A percentile compares a stretch with the other conserved stretches of the same genome.
These are phyloP conservation scores for Iris pallida DNA, from an alignment of 116 monocot genomes.

Conservation along the genomic window DNA sequence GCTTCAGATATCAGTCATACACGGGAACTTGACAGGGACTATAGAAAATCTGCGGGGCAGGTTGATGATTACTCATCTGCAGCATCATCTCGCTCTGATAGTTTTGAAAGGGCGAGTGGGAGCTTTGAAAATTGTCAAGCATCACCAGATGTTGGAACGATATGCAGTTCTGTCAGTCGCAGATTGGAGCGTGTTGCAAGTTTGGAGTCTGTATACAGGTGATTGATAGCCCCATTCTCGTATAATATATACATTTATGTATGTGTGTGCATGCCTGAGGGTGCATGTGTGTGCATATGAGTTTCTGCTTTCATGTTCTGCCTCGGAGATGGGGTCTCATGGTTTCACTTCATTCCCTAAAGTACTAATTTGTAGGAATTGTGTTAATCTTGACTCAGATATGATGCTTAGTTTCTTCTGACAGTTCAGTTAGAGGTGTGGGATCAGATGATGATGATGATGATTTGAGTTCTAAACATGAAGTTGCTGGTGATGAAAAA, in stretches of 20 bases:
- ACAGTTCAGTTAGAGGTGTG: slow-evolving; percentile 83
- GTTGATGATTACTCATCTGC: slow-evolving; percentile 76
- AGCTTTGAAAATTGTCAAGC: slow-evolving; percentile 53
- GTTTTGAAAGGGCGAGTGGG: slow-evolving; percentile 60
- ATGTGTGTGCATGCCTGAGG: too few species aligned
- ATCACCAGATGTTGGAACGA: slow-evolving; percentile 47
- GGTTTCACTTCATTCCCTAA: too few species aligned
- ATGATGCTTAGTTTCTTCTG: slow-evolving; percentile 26
- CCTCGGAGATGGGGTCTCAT: too few species aligned
- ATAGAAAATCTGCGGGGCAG: slow-evolving; percentile 38
- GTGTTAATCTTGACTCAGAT: slow-evolving; percentile 2
- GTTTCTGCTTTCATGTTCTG: too few species aligned
- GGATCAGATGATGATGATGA: slow-evolving; percentile 82
- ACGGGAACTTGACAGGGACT: slow-evolving; percentile 67
- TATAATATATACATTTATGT: too few species aligned
- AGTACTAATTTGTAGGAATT: too few species aligned
- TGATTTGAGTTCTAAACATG: slow-evolving; percentile 47
- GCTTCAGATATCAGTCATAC: slow-evolving; percentile 62
- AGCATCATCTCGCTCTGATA: slow-evolving; percentile 70
- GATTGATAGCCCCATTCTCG: slow-evolving; percentile 4
- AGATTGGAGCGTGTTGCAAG: slow-evolving; percentile 56
- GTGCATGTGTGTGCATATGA: too few species aligned
- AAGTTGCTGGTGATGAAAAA: slow-evolving; percentile 66
- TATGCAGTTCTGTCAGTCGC: slow-evolving; percentile 12
- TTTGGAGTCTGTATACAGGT: slow-evolving; percentile 86